Conservation (phyloP, 2,329 filamentous ascomycete genomes). For the Botrytis fabae region DNA sequence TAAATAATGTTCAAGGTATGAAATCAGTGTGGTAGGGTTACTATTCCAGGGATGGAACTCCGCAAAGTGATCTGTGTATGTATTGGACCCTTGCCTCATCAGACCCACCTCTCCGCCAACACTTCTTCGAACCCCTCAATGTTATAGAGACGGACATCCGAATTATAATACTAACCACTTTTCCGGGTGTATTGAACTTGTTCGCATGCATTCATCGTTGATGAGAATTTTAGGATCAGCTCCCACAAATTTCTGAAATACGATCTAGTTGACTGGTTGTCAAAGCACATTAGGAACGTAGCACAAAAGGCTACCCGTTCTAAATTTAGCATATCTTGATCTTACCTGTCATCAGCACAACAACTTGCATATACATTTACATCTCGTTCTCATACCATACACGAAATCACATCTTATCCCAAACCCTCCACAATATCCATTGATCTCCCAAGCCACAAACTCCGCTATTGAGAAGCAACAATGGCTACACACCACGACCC, state of each 20-base stretch:
- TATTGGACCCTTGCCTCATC: background rate
- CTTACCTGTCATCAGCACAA: background rate
- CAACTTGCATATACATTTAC: background rate
- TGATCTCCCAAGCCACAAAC: background rate
- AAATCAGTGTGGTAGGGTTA: no score
- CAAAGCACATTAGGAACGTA: background rate
- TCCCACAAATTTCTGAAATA: background rate
- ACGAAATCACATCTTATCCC: background rate
- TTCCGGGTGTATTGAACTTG: background rate
- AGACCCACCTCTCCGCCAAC: background rate
- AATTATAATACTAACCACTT: background rate
- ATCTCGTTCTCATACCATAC: background rate
- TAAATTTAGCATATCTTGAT: background rate
- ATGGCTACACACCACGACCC: slow-evolving; percentile 15
- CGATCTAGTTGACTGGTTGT: background rate
- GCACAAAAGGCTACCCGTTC: slow-evolving; percentile 8
- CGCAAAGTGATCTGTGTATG: background rate
- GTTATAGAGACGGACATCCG: background rate
- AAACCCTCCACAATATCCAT: background rate
- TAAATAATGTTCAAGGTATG: background rate
- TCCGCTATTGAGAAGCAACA: background rate
- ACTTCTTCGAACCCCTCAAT: background rate
- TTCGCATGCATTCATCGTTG: background rate
- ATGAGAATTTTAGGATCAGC: background rate
- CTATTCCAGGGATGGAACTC: background rate